Evolutionary conservation across 768 basidiomycete genomes (phyloP).

Genomic region (Hericium coralloides): DNA sequence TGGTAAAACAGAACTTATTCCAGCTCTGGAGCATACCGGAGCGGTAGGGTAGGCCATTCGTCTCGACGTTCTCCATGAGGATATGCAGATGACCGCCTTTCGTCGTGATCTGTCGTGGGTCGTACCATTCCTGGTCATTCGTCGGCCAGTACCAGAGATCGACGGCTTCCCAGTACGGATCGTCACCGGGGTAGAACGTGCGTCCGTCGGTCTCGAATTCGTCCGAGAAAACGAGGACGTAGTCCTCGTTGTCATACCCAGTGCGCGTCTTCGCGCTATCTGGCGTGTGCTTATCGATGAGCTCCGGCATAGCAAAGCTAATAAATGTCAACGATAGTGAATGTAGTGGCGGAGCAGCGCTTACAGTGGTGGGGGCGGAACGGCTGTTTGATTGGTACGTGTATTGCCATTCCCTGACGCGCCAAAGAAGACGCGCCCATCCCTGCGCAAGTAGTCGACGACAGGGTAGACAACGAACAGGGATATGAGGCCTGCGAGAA

Average conservation of each 20-base stretch:
- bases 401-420: slow-evolving; percentile 43
- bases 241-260: slow-evolving; percentile 65
- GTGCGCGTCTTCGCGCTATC: slow-evolving; percentile 42
- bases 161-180: slow-evolving; percentile 64
- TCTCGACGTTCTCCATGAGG: slow-evolving; percentile 44
- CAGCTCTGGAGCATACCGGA: slow-evolving; percentile 81
- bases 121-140: slow-evolving; percentile 69
- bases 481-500: slow-evolving; percentile 52
- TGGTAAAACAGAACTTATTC: slow-evolving; percentile 87
- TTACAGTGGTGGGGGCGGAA: neutral
- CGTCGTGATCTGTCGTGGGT: slow-evolving; percentile 59
- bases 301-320: slow-evolving; percentile 37
- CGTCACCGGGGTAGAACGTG: slow-evolving; percentile 51
- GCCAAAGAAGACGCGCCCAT: slow-evolving; percentile 34
- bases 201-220: slow-evolving; percentile 51
- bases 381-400: slow-evolving; percentile 45
- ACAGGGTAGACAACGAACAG: slow-evolving; percentile 86
- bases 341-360: neutral
- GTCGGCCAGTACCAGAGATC: slow-evolving; percentile 70
- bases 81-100: slow-evolving; percentile 58
- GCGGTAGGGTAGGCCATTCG: slow-evolving; percentile 55
- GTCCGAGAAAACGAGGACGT: slow-evolving; percentile 59
- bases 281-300: slow-evolving; percentile 72
- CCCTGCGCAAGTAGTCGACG: slow-evolving; percentile 38
- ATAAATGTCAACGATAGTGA: slow-evolving; percentile 23